Percentiles rank a stretch among this genome's conserved stretches.
Conservation (phyloP, 208 protist genomes). For the Zelonia costaricensis region DNA sequence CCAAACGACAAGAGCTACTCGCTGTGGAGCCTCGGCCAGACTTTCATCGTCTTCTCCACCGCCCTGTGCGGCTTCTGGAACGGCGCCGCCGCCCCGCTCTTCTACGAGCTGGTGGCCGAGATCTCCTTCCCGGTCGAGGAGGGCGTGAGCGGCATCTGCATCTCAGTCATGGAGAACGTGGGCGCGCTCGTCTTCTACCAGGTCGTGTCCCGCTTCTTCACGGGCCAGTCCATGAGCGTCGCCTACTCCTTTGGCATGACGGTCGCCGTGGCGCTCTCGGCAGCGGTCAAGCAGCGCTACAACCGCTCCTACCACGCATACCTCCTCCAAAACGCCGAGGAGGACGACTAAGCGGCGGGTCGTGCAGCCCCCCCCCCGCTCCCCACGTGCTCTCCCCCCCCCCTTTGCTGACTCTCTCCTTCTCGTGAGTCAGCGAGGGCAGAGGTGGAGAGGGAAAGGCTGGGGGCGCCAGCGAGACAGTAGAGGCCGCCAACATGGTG, state of each 20-base stretch:
- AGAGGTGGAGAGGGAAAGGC: too few species aligned
- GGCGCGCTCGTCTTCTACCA: slow-evolving; percentile 85
- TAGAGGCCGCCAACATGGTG: too few species aligned
- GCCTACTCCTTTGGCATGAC: slow-evolving; percentile 88
- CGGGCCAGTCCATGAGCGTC: slow-evolving; percentile 74
- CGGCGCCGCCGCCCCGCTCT: slow-evolving; percentile 83
- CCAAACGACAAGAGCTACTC: slow-evolving; percentile 78
- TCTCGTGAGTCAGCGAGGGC: too few species aligned
- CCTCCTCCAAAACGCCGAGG: slow-evolving; percentile 31
- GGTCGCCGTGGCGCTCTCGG: slow-evolving; percentile 64
- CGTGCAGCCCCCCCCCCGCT: too few species aligned
- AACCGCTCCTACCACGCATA: slow-evolving; percentile 76
- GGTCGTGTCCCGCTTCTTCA: slow-evolving; percentile 70
- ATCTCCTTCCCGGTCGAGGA: slow-evolving; percentile 89
- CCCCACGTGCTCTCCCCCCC: too few species aligned
- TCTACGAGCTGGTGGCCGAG: slow-evolving; percentile 86
- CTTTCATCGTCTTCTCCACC: slow-evolving; percentile 73
- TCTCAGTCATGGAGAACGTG: slow-evolving; percentile 84
- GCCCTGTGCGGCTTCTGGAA: slow-evolving; percentile 87
- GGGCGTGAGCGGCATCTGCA: slow-evolving; percentile 79
- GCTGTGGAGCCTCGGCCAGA: slow-evolving; percentile 63
- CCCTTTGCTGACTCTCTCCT: not conserved
- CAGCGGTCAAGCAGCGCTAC: slow-evolving; percentile 79
- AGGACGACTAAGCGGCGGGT: slow-evolving; percentile 8
- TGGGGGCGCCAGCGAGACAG: too few species aligned